Conservation (phyloP, 371 early-diverging fungal genomes). For the Thermomucor indicae-seudaticae region DNA sequence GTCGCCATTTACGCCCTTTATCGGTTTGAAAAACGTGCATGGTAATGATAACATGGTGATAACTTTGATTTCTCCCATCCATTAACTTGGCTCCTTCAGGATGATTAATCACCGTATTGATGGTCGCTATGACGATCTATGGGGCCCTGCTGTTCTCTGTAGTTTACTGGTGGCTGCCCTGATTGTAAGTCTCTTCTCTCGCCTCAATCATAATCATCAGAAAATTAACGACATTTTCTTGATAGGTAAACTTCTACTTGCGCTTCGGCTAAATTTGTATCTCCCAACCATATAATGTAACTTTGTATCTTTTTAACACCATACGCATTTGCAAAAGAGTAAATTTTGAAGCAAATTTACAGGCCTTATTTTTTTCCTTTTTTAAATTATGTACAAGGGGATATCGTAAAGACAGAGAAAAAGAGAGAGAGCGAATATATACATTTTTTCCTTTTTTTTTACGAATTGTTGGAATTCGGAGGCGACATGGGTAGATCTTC, state of each 20-base stretch:
- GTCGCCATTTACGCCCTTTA: constrained; percentile 87
- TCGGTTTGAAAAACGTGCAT: constrained; percentile 87
- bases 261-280: constrained; percentile 27
- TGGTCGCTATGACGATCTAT: constrained; percentile 60
- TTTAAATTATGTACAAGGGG: no score
- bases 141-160: constrained; percentile 85
- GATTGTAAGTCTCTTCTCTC: constrained; percentile 16
- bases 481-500: not conserved
- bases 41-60: constrained; percentile 16
- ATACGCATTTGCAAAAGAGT: not conserved
- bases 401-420: no score
- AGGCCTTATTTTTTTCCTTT: no score
- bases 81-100: constrained; percentile 22
- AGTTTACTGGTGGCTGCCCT: constrained; percentile 68
- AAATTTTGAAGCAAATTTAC: no score
- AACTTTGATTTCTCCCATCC: constrained; percentile 5
- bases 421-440: no score
- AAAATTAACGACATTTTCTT: not conserved
- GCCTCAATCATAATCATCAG: not conserved
- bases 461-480: not conserved
- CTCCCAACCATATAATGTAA: not conserved
- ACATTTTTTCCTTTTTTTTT: no score
- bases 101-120: constrained; percentile 52
- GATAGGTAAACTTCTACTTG: constrained; percentile 42
- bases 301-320: not conserved